Percentiles rank a stretch among this genome's conserved stretches.
Conservation (phyloP, 1,284 basidiomycete genomes). For the Moesziomyces sp. region DNA sequence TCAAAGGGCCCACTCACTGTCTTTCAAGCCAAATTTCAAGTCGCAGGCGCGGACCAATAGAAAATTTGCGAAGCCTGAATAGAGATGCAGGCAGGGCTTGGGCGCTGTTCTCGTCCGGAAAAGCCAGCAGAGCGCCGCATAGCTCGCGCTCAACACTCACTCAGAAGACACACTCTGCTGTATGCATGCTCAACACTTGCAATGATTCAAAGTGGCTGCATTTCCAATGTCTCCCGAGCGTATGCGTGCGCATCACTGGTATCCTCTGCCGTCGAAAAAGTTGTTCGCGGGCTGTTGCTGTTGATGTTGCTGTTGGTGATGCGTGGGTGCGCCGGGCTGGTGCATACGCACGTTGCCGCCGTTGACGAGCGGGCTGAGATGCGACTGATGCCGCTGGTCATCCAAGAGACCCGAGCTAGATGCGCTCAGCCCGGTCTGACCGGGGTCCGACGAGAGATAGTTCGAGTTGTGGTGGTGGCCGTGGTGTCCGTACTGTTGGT, state of each 20-base stretch:
- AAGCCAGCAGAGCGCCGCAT: background rate
- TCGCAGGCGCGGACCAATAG: background rate
- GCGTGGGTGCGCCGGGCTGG: conserved; percentile 18
- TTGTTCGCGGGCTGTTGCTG: conserved; percentile 17
- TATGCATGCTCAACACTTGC: background rate
- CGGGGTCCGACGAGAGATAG: conserved; percentile 33
- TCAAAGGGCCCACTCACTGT: background rate
- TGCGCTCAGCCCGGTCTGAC: conserved; percentile 25
- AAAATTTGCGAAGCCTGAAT: background rate
- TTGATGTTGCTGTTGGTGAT: conserved; percentile 2
- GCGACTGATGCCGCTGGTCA: conserved; percentile 38
- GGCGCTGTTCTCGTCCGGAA: conserved; percentile 18
- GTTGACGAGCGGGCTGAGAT: conserved; percentile 41
- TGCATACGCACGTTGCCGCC: conserved; percentile 41
- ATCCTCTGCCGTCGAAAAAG: conserved; percentile 36
- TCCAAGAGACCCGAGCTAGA: conserved; percentile 32
- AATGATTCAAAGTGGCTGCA: background rate
- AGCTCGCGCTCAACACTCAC: background rate
- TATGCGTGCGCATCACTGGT: conserved; percentile 6
- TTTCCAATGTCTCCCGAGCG: too few relatives aligned
- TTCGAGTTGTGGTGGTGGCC: conserved; percentile 39
- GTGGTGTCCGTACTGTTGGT: conserved; percentile 36
- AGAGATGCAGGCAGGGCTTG: background rate
- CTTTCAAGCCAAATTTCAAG: background rate
- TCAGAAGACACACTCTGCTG: background rate